Percentiles rank a stretch among this genome's conserved stretches.
These are phyloP conservation scores for Kodamaea laetipori DNA, from an alignment of 805 yeast species.

Conservation along the genomic window DNA sequence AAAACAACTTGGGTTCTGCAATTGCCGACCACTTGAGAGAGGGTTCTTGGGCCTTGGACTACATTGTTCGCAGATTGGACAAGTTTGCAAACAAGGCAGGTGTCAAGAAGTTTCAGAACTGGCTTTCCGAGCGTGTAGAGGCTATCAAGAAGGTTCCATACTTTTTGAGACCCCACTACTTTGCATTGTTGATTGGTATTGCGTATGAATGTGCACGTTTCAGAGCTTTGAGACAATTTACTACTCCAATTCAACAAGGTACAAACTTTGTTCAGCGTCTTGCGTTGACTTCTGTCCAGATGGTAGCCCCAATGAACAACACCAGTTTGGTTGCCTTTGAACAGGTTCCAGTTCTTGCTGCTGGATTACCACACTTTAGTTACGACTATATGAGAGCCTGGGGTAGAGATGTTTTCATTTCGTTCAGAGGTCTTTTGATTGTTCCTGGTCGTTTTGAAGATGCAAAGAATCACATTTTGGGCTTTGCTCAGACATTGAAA, in stretches of 20 bases:
- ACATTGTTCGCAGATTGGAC: slow-evolving; percentile 59
- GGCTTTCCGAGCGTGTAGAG: slow-evolving; percentile 69
- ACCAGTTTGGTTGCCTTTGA: slow-evolving; percentile 73
- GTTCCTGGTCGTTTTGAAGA: slow-evolving; percentile 77
- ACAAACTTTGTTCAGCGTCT: slow-evolving; percentile 78
- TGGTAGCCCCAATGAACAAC: slow-evolving; percentile 72
- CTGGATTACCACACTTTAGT: slow-evolving; percentile 95
- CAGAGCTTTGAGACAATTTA: slow-evolving; percentile 61
- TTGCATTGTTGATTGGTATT: slow-evolving; percentile 77
- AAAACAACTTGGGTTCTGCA: slow-evolving; percentile 83
- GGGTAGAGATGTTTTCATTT: slow-evolving; percentile 95
- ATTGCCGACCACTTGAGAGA: slow-evolving; percentile 74
- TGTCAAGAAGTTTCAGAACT: slow-evolving; percentile 57
- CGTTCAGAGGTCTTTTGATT: slow-evolving; percentile 78
- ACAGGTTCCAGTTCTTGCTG: slow-evolving; percentile 78
- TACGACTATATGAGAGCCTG: slow-evolving; percentile 93
- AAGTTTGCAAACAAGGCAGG: slow-evolving; percentile 53
- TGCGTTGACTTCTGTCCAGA: slow-evolving; percentile 81
- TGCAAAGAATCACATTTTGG: slow-evolving; percentile 79
- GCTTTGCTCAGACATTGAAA: slow-evolving; percentile 86
- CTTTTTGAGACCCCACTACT: slow-evolving; percentile 82
- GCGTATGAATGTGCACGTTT: slow-evolving; percentile 81
- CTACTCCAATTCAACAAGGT: slow-evolving; percentile 54
- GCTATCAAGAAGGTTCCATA: slow-evolving; percentile 70
- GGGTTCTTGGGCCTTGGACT: slow-evolving; percentile 91